A percentile compares a stretch with the other conserved stretches of the same genome.
These are phyloP conservation scores for Serpula lacrymans DNA, from an alignment of 768 basidiomycete genomes.

Conservation along the genomic window DNA sequence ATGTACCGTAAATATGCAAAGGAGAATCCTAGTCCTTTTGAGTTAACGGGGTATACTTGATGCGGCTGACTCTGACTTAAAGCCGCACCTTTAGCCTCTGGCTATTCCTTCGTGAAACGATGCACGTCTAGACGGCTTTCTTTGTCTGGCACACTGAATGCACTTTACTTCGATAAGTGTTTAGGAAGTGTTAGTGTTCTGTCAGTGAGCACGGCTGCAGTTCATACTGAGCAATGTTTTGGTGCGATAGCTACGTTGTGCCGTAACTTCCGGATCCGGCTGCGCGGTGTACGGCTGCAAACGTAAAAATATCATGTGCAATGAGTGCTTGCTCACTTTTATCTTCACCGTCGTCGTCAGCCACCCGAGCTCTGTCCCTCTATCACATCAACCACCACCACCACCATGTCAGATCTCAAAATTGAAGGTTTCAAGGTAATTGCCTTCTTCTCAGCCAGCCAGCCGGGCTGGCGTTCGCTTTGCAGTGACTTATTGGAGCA, in stretches of 20 bases:
- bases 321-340: too few species aligned
- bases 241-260: too few species aligned
- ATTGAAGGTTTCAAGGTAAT: conserved; percentile 70
- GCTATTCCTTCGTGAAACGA: conserved; percentile 1
- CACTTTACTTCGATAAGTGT: too few species aligned
- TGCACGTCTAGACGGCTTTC: neutral
- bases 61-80: conserved; percentile 1
- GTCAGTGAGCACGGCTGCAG: too few species aligned
- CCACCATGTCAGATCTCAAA: conserved; percentile 68
- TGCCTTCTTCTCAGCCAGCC: neutral
- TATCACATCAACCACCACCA: neutral
- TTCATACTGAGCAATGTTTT: too few species aligned
- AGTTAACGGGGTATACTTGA: neutral
- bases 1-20: neutral
- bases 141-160: neutral
- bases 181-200: too few species aligned
- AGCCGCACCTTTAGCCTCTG: neutral
- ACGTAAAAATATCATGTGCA: too few species aligned
- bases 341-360: too few species aligned
- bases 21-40: neutral
- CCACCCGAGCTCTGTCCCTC: neutral
- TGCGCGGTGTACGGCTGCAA: too few species aligned
- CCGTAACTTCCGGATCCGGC: too few species aligned
- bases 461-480: neutral
- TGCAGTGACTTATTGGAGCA: neutral